phyloP scores from a whole-genome alignment of 2,329 filamentous ascomycete genomes.

The Arthrinium phaeospermum region DNA sequence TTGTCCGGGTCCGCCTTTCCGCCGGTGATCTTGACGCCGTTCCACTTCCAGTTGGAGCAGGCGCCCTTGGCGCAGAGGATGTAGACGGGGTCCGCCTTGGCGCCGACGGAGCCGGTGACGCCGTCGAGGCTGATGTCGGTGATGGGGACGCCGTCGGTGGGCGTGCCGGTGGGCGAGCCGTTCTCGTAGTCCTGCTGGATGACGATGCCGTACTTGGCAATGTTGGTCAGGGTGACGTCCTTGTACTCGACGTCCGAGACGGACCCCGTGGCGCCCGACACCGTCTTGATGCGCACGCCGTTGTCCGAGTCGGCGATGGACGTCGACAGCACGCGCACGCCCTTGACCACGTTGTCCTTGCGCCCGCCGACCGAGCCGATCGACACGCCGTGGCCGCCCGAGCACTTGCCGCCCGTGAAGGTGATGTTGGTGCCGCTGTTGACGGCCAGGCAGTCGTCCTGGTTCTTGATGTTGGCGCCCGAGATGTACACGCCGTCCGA shows the following conservation, averaged over 20 bases:
- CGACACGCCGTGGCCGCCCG: slow-evolving; percentile 61
- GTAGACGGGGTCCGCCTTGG: slow-evolving; percentile 38
- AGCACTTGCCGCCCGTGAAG: slow-evolving; percentile 51
- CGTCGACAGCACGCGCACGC: slow-evolving; percentile 55
- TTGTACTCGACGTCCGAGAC: slow-evolving; percentile 59
- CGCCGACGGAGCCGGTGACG: slow-evolving; percentile 46
- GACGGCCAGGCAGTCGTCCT: slow-evolving; percentile 64
- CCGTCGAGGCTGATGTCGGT: slow-evolving; percentile 46
- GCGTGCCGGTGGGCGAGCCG: slow-evolving; percentile 44
- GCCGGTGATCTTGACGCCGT: slow-evolving; percentile 41
- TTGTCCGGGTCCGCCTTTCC: slow-evolving; percentile 54
- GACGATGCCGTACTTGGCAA: slow-evolving; percentile 60
- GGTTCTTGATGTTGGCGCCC: slow-evolving; percentile 58
- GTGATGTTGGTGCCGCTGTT: slow-evolving; percentile 55
- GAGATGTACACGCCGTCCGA: slow-evolving; percentile 50
- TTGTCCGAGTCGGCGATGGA: slow-evolving; percentile 58
- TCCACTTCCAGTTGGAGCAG: slow-evolving; percentile 45
- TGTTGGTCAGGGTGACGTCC: slow-evolving; percentile 55
- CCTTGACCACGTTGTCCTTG: slow-evolving; percentile 57
- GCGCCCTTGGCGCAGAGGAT: slow-evolving; percentile 46
- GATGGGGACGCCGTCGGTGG: slow-evolving; percentile 54
- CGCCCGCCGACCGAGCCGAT: slow-evolving; percentile 66
- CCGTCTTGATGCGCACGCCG: slow-evolving; percentile 65
- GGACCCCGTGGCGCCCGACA: slow-evolving; percentile 55
- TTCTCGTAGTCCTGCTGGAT: slow-evolving; percentile 54